Evolutionary conservation across 116 monocot species (phyloP), one percentile per base, ranked within the genome.

Genomic region (Dioscorea cayenensis): DNA sequence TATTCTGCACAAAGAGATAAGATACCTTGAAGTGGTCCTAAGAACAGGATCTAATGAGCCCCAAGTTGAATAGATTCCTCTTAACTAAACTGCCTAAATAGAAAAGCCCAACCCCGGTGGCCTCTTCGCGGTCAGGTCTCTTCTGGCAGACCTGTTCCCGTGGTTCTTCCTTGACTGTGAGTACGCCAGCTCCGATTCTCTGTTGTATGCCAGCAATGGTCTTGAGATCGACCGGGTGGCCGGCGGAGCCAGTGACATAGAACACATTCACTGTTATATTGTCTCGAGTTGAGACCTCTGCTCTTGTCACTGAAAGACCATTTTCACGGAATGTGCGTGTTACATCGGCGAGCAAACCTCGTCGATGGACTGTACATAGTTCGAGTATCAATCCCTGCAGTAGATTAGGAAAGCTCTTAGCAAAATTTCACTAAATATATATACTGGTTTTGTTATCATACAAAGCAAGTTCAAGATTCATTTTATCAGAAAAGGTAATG

Each of bases 251-350:
- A 13, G 85, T 82, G 11, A 89, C 82, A 70, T 85, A 82, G 85
- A 89, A 89, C 3, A 83, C 75, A 69, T 77, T 78, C 37, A 14
- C 65, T 0, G 82, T 75, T 48, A 36, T 69, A 19, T 75, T 74
- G 17, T 62, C 75, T 55, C 70, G 67, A 2, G 85, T 89, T 12
- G 88, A 84, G 48, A 78, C 67, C 77, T 85, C 89, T 16, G 85
- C 85, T 29, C 63, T 43, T 14, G 77, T 71, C 43, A 89, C 79
- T 11, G 80, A 73, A 10, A 89, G 82, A 7, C 89, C 85, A 72
- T 89, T 89, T 75, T 89, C 89, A 11, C 89, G 79, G 80, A 89
- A 85, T 19, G 78, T 82, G 32, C 85, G 63, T 8, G 89, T 89
- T 14, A 85, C 85, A 11, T 85, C 75, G 3, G 80, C 77, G 4